A percentile compares a stretch with the other conserved stretches of the same genome.
Conservation (phyloP, 2,329 filamentous ascomycete genomes). For the Delphinella strobiligena region DNA sequence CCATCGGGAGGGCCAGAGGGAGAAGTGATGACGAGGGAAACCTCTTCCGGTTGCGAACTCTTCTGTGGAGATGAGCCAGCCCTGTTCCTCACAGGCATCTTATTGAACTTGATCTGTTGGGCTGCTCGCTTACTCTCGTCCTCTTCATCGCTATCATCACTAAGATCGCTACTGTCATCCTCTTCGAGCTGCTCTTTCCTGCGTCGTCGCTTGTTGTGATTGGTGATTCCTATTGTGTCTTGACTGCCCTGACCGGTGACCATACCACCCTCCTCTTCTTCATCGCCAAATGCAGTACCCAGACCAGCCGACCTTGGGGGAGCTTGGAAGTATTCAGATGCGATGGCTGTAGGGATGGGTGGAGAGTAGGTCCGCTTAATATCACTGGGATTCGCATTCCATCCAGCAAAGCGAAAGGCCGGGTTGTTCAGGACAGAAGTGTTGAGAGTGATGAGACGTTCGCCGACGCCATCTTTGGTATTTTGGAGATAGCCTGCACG, state of each 20-base stretch:
- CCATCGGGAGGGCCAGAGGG: slow-evolving; percentile 36
- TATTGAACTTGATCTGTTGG: slow-evolving; percentile 89
- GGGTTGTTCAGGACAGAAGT: slow-evolving; percentile 67
- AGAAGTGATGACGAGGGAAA: slow-evolving; percentile 42
- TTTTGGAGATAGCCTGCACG: slow-evolving; percentile 69
- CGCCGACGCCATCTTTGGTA: slow-evolving; percentile 72
- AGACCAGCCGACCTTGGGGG: slow-evolving; percentile 45
- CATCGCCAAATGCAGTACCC: slow-evolving; percentile 43
- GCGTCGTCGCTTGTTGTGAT: slow-evolving; percentile 53
- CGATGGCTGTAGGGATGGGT: slow-evolving; percentile 67
- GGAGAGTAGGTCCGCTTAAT: slow-evolving; percentile 77
- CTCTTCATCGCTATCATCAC: slow-evolving; percentile 74
- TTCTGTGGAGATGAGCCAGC: slow-evolving; percentile 82
- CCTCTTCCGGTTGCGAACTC: slow-evolving; percentile 45
- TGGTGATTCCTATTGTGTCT: slow-evolving; percentile 55
- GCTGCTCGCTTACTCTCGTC: slow-evolving; percentile 53
- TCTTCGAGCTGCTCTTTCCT: slow-evolving; percentile 67
- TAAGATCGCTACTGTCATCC: slow-evolving; percentile 74
- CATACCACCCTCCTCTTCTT: slow-evolving; percentile 59
- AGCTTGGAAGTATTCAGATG: slow-evolving; percentile 71
- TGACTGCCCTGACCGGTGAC: slow-evolving; percentile 53
- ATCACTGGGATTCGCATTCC: slow-evolving; percentile 61
- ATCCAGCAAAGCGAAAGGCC: slow-evolving; percentile 72
- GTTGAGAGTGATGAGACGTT: slow-evolving; percentile 72
- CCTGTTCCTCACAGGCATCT: slow-evolving; percentile 79